Conservation (phyloP, 331 rosid species). For the Acacia pycnantha region DNA sequence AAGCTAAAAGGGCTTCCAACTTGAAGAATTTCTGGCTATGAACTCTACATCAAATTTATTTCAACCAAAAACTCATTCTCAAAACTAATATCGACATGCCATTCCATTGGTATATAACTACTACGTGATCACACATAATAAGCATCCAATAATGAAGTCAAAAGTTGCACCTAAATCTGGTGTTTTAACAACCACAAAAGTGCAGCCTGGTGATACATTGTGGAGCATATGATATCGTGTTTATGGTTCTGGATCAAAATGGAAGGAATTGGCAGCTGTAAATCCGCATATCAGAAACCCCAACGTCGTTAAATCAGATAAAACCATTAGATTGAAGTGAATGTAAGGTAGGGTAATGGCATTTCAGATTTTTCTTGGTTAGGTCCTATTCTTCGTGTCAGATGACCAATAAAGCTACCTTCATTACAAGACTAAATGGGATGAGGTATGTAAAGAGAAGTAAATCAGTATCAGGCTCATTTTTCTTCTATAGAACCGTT, state of each 20-base stretch:
- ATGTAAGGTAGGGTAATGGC: slow-evolving; percentile 14
- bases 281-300: slow-evolving; percentile 81
- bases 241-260: slow-evolving; percentile 59
- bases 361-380: slow-evolving; percentile 24
- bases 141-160: slow-evolving; percentile 63
- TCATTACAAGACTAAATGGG: not conserved
- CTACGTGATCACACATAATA: no score
- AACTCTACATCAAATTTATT: slow-evolving; percentile 1
- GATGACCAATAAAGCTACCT: slow-evolving; percentile 8
- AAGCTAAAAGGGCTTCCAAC: not conserved
- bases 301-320: slow-evolving; percentile 62
- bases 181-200: slow-evolving; percentile 54
- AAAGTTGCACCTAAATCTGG: slow-evolving; percentile 55
- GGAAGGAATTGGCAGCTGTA: slow-evolving; percentile 64
- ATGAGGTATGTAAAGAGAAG: slow-evolving; percentile 14
- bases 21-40: slow-evolving; percentile 8
- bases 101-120: not conserved
- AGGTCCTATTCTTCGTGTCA: slow-evolving; percentile 2
- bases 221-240: slow-evolving; percentile 88
- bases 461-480: slow-evolving; percentile 14
- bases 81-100: not conserved
- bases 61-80: slow-evolving; percentile 1
- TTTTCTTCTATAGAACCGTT: slow-evolving; percentile 37
- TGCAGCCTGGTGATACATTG: slow-evolving; percentile 76
- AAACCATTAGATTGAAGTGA: slow-evolving; percentile 58